Percentiles rank a stretch among this genome's conserved stretches.
phyloP scores from a whole-genome alignment of 495 filamentous ascomycete species.

The Echria macrotheca region DNA sequence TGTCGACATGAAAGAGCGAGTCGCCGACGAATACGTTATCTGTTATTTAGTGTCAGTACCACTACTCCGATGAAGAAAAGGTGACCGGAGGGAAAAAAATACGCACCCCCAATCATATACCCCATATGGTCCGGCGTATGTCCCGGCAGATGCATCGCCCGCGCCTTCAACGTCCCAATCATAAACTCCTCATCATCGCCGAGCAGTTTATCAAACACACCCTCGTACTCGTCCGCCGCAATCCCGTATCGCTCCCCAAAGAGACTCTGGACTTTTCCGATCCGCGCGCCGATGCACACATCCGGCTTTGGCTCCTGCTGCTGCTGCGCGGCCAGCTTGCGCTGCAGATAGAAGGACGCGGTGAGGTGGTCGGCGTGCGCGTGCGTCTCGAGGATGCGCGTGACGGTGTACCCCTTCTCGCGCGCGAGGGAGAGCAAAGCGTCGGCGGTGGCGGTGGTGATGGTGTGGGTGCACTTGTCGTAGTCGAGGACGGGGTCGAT shows the following conservation, averaged over 20 bases:
- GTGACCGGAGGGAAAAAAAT: no score
- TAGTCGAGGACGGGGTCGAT: constrained; percentile 59
- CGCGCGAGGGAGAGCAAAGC: constrained; percentile 35
- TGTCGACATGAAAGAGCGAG: constrained; percentile 52
- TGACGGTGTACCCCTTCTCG: constrained; percentile 40
- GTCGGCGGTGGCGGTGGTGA: constrained; percentile 48
- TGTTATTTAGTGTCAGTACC: no score
- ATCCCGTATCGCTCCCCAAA: constrained; percentile 48
- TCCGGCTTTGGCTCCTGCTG: constrained; percentile 28
- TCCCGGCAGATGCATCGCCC: constrained; percentile 51
- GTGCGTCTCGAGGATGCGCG: constrained; percentile 55
- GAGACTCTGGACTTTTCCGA: constrained; percentile 44
- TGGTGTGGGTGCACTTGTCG: constrained; percentile 37
- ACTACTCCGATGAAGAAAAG: no score
- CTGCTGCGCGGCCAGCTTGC: no score
- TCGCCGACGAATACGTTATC: constrained; percentile 57
- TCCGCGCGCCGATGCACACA: constrained; percentile 53
- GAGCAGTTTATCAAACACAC: constrained; percentile 47
- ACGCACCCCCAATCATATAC: constrained; percentile 52
- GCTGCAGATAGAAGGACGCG: constrained; percentile 49
- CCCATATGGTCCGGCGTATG: constrained; percentile 61
- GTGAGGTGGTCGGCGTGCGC: constrained; percentile 59
- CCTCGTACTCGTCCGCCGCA: constrained; percentile 29
- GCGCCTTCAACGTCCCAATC: constrained; percentile 41
- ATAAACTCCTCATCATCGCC: constrained; percentile 49